A percentile compares a stretch with the other conserved stretches of the same genome.
Evolutionary conservation across 75 land plant species (phyloP).

Genomic region (Larix kaempferi): DNA sequence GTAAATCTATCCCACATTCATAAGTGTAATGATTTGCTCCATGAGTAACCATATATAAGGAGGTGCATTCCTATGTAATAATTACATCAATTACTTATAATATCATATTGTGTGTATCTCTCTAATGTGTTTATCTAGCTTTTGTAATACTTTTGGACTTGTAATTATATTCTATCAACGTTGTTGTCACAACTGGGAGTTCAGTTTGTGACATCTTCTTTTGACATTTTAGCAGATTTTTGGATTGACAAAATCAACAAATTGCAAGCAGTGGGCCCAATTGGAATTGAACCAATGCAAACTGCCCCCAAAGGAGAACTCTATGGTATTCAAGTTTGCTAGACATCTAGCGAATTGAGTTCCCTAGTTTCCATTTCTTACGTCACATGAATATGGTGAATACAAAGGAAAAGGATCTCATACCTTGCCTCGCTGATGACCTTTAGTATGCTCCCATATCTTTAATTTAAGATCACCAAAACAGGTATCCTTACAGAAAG

Average conservation of each 20-base stretch:
- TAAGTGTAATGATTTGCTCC: no score
- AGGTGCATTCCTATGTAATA: no score
- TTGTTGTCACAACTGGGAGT: background rate
- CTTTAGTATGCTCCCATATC: conserved; percentile 63
- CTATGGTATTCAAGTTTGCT: background rate
- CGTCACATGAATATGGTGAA: background rate
- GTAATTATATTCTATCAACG: background rate
- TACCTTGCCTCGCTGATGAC: conserved; percentile 76
- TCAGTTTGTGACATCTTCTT: background rate
- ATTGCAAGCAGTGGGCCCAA: background rate
- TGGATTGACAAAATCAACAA: background rate
- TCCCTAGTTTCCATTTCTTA: background rate
- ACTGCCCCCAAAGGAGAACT: background rate
- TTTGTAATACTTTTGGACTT: background rate
- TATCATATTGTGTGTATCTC: no score
- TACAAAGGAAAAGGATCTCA: background rate
- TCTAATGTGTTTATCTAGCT: no score
- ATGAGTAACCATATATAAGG: no score
- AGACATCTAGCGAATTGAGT: background rate
- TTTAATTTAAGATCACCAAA: conserved; percentile 60
- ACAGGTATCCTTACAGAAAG: conserved; percentile 90
- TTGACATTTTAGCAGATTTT: background rate
- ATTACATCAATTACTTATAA: no score
- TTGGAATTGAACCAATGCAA: background rate
- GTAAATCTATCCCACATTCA: no score